phyloP scores from a whole-genome alignment of 1,139 yeast species.

The Meyerozyma athensensis region DNA sequence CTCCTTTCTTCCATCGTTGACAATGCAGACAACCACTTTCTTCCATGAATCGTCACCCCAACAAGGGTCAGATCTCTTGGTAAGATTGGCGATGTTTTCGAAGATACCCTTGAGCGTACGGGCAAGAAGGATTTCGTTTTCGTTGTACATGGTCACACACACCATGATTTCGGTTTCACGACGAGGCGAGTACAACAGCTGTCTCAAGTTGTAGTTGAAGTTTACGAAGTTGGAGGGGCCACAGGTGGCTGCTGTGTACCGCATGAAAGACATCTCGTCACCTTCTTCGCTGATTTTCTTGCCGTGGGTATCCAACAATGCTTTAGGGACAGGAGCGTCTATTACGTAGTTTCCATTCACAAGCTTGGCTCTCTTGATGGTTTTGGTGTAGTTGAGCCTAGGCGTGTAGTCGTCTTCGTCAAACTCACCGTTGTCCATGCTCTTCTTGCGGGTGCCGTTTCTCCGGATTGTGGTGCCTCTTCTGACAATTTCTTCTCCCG shows the following conservation, averaged over 20 bases:
- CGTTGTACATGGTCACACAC: slow-evolving; percentile 88
- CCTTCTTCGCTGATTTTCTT: slow-evolving; percentile 41
- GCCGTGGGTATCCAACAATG: slow-evolving; percentile 52
- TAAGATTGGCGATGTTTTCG: slow-evolving; percentile 62
- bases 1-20: slow-evolving; percentile 74
- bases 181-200: slow-evolving; percentile 59
- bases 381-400: slow-evolving; percentile 40
- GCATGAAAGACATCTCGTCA: slow-evolving; percentile 70
- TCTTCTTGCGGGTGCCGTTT: slow-evolving; percentile 16
- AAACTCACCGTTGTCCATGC: slow-evolving; percentile 11
- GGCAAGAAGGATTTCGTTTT: slow-evolving; percentile 67
- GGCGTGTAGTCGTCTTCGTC: slow-evolving; percentile 40
- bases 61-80: slow-evolving; percentile 51
- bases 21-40: slow-evolving; percentile 66
- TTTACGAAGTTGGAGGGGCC: slow-evolving; percentile 61
- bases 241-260: slow-evolving; percentile 80
- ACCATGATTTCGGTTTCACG: slow-evolving; percentile 74
- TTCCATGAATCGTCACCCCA: slow-evolving; percentile 87
- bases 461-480: slow-evolving; percentile 32
- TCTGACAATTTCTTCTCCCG: slow-evolving; percentile 35
- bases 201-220: slow-evolving; percentile 63
- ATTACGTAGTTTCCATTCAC: slow-evolving; percentile 71
- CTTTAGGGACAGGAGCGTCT: slow-evolving; percentile 72
- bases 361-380: slow-evolving; percentile 49
- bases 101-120: slow-evolving; percentile 75